Conservation (phyloP, 805 yeast genomes). For the Sugiyamaella boreocaroliniensis region DNA sequence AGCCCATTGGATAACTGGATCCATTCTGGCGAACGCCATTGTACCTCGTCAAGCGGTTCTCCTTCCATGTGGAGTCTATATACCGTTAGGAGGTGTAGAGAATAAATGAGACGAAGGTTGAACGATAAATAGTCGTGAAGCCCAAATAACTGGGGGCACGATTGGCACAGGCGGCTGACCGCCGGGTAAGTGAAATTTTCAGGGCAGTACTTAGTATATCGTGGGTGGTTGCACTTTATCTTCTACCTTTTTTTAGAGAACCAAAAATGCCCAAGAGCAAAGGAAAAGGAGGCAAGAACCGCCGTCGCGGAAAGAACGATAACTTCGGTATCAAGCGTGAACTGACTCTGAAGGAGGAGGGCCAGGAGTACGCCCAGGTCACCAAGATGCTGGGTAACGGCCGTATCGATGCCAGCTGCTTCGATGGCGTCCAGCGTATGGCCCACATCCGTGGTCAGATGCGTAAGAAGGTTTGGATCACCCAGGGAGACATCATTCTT, state of each 20-base stretch:
- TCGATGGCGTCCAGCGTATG: constrained; percentile 88
- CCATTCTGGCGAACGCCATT: constrained; percentile 98
- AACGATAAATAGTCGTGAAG: too few species aligned
- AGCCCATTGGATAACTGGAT: constrained; percentile 76
- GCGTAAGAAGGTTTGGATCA: constrained; percentile 99
- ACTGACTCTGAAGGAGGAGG: constrained; percentile 83
- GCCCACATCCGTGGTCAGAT: constrained; percentile 98
- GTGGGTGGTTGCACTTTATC: too few species aligned
- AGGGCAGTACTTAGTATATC: neutral
- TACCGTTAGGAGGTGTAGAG: neutral
- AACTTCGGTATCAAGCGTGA: constrained; percentile 90
- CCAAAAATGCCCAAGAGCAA: constrained; percentile 68
- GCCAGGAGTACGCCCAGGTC: constrained; percentile 98
- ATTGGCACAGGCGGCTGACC: neutral
- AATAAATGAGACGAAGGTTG: too few species aligned
- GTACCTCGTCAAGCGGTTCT: constrained; percentile 67
- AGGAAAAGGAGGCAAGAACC: constrained; percentile 65
- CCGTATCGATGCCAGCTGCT: constrained; percentile 89
- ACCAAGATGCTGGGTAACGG: constrained; percentile 98
- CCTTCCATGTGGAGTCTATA: constrained; percentile 9
- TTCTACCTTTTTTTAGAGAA: too few species aligned
- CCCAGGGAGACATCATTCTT: constrained; percentile 94
- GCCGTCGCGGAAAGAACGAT: constrained; percentile 98
- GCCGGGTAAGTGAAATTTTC: neutral
- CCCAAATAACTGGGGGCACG: neutral